A percentile compares a stretch with the other conserved stretches of the same genome.
Conservation (phyloP, 768 basidiomycete species). For the Boletus sensibilis region DNA sequence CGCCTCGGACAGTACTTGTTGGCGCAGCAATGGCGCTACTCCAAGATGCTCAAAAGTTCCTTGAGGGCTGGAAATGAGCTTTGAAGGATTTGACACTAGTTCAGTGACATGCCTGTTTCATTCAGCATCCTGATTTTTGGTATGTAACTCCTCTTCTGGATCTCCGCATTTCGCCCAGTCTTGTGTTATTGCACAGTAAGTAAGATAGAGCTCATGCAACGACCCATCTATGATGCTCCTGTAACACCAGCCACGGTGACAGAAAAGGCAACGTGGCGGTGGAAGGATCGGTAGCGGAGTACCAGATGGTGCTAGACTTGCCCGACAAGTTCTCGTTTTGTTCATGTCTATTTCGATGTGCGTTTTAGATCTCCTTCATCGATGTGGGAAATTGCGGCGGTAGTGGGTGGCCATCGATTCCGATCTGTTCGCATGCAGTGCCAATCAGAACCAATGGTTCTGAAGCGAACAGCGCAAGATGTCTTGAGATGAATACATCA, state of each 20-base stretch:
- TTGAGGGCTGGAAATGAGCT: too few species aligned
- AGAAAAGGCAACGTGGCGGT: neutral
- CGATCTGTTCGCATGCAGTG: conserved; percentile 5
- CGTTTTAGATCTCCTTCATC: neutral
- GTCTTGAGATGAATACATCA: neutral
- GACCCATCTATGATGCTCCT: too few species aligned
- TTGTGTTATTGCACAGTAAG: too few species aligned
- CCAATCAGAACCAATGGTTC: neutral
- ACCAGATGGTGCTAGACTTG: neutral
- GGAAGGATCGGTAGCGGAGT: neutral
- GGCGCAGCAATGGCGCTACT: too few species aligned
- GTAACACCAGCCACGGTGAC: neutral
- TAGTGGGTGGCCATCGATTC: neutral
- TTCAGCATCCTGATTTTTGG: neutral
- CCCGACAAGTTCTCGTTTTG: neutral
- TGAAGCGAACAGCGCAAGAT: conserved; percentile 1
- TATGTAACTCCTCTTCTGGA: neutral
- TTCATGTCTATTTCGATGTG: neutral
- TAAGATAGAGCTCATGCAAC: too few species aligned
- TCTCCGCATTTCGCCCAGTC: neutral
- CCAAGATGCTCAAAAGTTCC: too few species aligned
- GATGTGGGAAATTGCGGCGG: neutral
- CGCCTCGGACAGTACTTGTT: too few species aligned
- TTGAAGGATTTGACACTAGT: neutral
- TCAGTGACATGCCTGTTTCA: neutral